phyloP scores from a whole-genome alignment of 176 grass and related monocot genomes.

The Oryza brachyantha region DNA sequence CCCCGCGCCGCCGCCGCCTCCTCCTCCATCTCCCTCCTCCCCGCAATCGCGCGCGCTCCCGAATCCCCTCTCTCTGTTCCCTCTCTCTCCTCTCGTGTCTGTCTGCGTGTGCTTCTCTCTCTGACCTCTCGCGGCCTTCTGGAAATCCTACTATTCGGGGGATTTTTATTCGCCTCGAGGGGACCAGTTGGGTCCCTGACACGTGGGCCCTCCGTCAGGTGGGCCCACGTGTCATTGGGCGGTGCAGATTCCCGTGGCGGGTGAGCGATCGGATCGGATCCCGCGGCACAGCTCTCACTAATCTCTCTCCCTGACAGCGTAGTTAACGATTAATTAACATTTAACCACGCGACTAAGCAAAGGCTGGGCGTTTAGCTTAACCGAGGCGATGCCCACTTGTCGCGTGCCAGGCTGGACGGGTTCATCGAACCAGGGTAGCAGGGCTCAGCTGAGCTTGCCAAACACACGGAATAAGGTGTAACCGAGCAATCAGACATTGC shows the following conservation, averaged over 20 bases:
- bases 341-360: background rate
- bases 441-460: background rate
- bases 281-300: background rate
- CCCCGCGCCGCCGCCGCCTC: conserved; percentile 22
- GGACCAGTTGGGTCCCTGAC: no score
- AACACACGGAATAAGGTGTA: background rate
- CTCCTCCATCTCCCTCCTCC: conserved; percentile 48
- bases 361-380: background rate
- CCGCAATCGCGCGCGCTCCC: conserved; percentile 20
- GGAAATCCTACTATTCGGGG: conserved; percentile 20
- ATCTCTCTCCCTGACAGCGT: background rate
- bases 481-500: no score
- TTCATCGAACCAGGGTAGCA: background rate
- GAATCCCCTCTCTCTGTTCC: background rate
- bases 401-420: conserved; percentile 24
- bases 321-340: background rate
- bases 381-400: conserved; percentile 12
- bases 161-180: conserved; percentile 3
- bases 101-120: background rate
- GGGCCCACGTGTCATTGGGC: no score
- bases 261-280: conserved; percentile 30
- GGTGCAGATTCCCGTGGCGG: no score
- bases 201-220: no score
- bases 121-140: background rate
- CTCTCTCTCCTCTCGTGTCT: background rate